Evolutionary conservation across 2,329 filamentous ascomycete genomes (phyloP).

Genomic region (Tolypocladium cylindrosporum): DNA sequence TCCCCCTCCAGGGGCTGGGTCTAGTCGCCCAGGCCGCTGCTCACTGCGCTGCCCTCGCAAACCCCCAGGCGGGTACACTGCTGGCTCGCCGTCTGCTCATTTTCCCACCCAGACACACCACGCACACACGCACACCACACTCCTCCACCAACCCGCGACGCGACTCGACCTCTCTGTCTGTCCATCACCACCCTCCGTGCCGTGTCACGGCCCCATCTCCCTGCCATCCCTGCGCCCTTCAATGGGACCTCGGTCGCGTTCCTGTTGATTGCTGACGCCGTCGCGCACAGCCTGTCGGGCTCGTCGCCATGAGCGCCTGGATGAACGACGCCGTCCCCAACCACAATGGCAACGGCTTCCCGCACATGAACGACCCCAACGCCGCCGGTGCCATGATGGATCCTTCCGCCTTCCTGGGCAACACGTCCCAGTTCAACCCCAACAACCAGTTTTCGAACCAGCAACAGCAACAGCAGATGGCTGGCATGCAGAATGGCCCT

Average conservation of each 20-base stretch:
- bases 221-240: slow-evolving; percentile 25
- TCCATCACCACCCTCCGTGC: slow-evolving; percentile 27
- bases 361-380: slow-evolving; percentile 54
- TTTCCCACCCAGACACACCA: slow-evolving; percentile 19
- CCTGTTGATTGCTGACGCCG: slow-evolving; percentile 35
- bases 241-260: slow-evolving; percentile 29
- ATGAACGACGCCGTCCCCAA: slow-evolving; percentile 62
- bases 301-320: slow-evolving; percentile 59
- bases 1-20: background rate
- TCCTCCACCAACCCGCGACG: slow-evolving; percentile 32
- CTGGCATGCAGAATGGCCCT: slow-evolving; percentile 67
- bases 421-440: slow-evolving; percentile 49
- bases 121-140: slow-evolving; percentile 13
- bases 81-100: slow-evolving; percentile 6
- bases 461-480: slow-evolving; percentile 32
- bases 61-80: background rate
- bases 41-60: slow-evolving; percentile 3
- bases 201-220: slow-evolving; percentile 38
- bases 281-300: slow-evolving; percentile 31
- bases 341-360: slow-evolving; percentile 61
- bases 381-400: slow-evolving; percentile 52
- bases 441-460: slow-evolving; percentile 45
- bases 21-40: slow-evolving; percentile 1
- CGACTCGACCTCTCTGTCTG: slow-evolving; percentile 22
- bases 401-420: slow-evolving; percentile 53